These are phyloP conservation scores for Ceratocystis huliohia DNA, from an alignment of 2,329 filamentous ascomycete species.

Conservation along the genomic window DNA sequence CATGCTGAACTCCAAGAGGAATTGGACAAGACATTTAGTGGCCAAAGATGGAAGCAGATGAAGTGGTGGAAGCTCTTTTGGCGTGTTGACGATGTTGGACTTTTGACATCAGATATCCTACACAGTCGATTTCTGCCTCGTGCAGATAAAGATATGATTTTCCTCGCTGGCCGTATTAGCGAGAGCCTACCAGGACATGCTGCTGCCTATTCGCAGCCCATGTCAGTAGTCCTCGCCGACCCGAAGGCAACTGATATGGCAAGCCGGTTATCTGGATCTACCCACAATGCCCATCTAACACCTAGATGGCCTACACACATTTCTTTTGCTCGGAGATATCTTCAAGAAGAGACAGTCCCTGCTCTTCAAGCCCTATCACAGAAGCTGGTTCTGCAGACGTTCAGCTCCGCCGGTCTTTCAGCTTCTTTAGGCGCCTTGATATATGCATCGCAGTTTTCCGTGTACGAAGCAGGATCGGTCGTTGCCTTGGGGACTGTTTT, in stretches of 20 bases:
- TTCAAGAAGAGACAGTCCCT: conserved; percentile 54
- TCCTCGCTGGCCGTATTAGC: conserved; percentile 62
- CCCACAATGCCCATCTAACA: neutral
- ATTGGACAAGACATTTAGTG: conserved; percentile 63
- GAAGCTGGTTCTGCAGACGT: conserved; percentile 59
- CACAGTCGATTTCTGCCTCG: conserved; percentile 61
- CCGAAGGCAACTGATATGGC: neutral
- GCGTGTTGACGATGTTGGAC: conserved; percentile 81
- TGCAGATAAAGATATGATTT: conserved; percentile 72
- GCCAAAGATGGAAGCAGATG: conserved; percentile 65
- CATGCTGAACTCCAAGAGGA: conserved; percentile 74
- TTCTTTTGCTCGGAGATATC: conserved; percentile 51
- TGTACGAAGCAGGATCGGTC: conserved; percentile 51
- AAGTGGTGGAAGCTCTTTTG: conserved; percentile 94
- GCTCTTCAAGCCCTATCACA: conserved; percentile 61
- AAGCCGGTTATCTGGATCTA: neutral
- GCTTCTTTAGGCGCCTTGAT: conserved; percentile 42
- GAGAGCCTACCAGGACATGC: conserved; percentile 30
- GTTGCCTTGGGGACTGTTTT: conserved; percentile 48
- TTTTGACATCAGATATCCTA: conserved; percentile 70
- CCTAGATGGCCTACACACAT: conserved; percentile 63
- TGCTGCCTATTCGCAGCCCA: conserved; percentile 30
- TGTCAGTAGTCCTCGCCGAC: conserved; percentile 21
- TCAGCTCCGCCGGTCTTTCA: conserved; percentile 56
- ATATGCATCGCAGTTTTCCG: conserved; percentile 43